phyloP scores from a whole-genome alignment of 1,139 yeast genomes.

The Yarrowia galli region DNA sequence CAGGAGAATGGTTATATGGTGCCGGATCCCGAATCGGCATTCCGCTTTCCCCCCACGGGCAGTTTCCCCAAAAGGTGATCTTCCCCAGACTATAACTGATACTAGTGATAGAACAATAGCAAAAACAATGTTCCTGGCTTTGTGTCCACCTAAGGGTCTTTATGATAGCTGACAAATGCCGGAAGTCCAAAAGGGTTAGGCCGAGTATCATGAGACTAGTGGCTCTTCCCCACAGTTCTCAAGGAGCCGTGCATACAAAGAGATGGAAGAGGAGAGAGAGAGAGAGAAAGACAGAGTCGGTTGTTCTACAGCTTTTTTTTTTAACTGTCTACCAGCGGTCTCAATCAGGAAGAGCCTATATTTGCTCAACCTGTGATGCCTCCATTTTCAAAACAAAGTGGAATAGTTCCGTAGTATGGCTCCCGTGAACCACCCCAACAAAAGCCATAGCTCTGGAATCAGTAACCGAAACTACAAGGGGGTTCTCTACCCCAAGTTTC shows the following conservation, averaged over 20 bases:
- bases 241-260: not conserved
- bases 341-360: too few relatives aligned
- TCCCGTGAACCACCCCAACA: too few relatives aligned
- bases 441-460: too few relatives aligned
- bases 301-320: too few relatives aligned
- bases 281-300: not conserved
- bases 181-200: not conserved
- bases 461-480: not conserved
- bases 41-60: not conserved
- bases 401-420: too few relatives aligned
- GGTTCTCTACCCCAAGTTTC: not conserved
- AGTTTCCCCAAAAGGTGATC: not conserved
- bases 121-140: not conserved
- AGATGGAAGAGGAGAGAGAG: not conserved
- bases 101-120: not conserved
- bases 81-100: not conserved
- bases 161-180: not conserved
- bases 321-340: too few relatives aligned
- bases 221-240: not conserved
- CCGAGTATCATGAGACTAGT: not conserved
- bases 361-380: too few relatives aligned
- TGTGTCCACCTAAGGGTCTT: not conserved
- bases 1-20: too few relatives aligned
- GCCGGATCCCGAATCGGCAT: not conserved
- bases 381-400: too few relatives aligned